Base-by-base conservation (phyloP, 352 stramenopile species). In the Phytophthora pistaciae region DNA sequence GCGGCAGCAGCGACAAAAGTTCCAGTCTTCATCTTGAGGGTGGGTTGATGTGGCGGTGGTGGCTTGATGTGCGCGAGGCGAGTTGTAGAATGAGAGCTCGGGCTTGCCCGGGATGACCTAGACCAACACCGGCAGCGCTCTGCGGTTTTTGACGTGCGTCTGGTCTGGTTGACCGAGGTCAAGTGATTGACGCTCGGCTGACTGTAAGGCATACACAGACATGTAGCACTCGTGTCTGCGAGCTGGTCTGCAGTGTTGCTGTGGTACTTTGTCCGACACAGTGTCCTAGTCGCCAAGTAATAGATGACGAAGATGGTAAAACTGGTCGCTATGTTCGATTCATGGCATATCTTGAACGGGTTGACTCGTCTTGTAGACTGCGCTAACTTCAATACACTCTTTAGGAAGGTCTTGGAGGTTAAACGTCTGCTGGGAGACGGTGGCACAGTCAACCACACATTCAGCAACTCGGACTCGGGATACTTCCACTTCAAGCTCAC, bases 11-110 rank as follows among this genome's bases (percentile, higher is more conserved):
- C 50, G 65, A 70, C 27, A 53, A 73, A 46, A 56, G 55, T n/a
- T 54, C 52, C 49, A 16, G 54, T 70, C 62, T 72, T 75, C 63
- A 75, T 68, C 14, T 54, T 57, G 50, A 25, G 44, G n/a, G 2
- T 0, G 44, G 42, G 18, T 3, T 31, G 60, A 58, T 36, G 66
- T 18, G 23, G 44, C 64, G 62, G 42, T 18, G 23, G 44, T 64
- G 62, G 42, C 36, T 61, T 68, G 67, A 20, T 8, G 54, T 52
- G 16, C 46, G 18, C 25, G 40, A 52, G 55, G 68, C 13, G 40
- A 52, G 58, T 80, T 68, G 36, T 25, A 40, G 42, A 80, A 62
- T 77, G 73, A 67, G 50, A 29, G 11, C 16, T 40, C 16, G 23
- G 52, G 48, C 13, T 60, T 14, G 33, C n/a, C 11, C 16, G 14